Base-by-base conservation (phyloP, 345 rosid species). In the Salix suchowensis region DNA sequence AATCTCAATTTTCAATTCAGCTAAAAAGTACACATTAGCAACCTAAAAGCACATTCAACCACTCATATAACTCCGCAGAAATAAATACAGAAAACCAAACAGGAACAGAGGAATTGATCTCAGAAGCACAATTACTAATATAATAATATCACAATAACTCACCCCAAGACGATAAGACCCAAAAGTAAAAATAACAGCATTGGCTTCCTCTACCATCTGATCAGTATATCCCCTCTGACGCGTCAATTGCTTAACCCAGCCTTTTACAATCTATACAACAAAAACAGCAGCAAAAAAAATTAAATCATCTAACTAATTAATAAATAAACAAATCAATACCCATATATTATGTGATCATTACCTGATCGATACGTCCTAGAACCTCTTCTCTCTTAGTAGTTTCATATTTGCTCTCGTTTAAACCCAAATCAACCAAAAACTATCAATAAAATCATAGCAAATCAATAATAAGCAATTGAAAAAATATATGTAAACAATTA, bases 101-200 rank as follows among this genome's bases (percentile, higher is more conserved):
- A 4, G 50, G n/a, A 32, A 13, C 15, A 50, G 21, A 34, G 16
- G 5, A 4, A 34, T 14, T n/a, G 34, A 30, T 48, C 39, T 46
- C 28, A 28, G 23, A 42, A 46, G 32, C 36, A 26, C 15, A 28
- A 14, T 13, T 46, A 68, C 24, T 46, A 21, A 46, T 58, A 40
- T 60, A 37, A 40, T n/a, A 37, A 42, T 15, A 19, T 23, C 2
- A 50, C 54, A 23, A 24, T 74, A 70, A 83, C 93, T 65, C 85
- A 96, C 98, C 82, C 97, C 97, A 69, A 94, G 88, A 12, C 91
- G 80, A 74, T 94, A 94, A 78, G 98, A 96, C 40, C 98, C 99
- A 84, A 96, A 94, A 73, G 97, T 96, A 60, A 89, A 91, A 82
- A 94, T 87, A 32, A 92, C 87, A 48, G 93, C 97, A 88, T 92